Base-by-base conservation (phyloP, 495 filamentous ascomycete species). In the Hypoxylon trugodes region DNA sequence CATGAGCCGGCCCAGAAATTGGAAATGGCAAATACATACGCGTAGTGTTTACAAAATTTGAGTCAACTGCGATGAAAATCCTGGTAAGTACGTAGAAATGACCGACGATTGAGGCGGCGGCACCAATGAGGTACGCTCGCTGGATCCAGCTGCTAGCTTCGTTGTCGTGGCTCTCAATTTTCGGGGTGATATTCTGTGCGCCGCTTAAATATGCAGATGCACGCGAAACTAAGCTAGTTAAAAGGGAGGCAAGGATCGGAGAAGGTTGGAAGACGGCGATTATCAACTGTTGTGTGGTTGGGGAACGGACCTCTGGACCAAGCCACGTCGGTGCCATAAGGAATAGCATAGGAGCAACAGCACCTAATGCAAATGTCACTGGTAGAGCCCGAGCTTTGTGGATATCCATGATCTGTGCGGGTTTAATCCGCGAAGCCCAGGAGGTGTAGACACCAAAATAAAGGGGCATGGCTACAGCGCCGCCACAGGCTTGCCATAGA, bases 271-370 rank as follows among this genome's bases (percentile, higher is more conserved):
- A 69, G 28, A 55, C 18, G 16, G 59, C 60, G 8, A 71, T 41
- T 26, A 69, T 69, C 4, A 41, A 45, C 28, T 71, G 69, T 32
- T 71, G 69, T 4, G 18, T 33, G 16, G 33, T 28, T 7, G 53
- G 30, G 1, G 69, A 40, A 35, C 69, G 45, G n/a, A 35, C 42
- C 2, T 52, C 21, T 25, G 35, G 65, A 4, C 59, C 59, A 13
- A 45, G 8, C 69, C 69, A 71, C n/a, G 61, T 69, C 21, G 69
- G 65, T 18, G 58, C 56, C 53, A 61, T 63, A 26, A 56, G 61
- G n/a, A 66, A 36, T 22, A 69, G 24, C 2, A 21, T 12, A 13
- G 69, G 69, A n/a, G 52, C 9, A 35, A 71, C 19, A 10, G 69
- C 69, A 2, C 69, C 69, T 5, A 71, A 26, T 3, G 66, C 26